phyloP scores from a whole-genome alignment of 2,329 filamentous ascomycete genomes.

The Botrytis pseudocinerea region DNA sequence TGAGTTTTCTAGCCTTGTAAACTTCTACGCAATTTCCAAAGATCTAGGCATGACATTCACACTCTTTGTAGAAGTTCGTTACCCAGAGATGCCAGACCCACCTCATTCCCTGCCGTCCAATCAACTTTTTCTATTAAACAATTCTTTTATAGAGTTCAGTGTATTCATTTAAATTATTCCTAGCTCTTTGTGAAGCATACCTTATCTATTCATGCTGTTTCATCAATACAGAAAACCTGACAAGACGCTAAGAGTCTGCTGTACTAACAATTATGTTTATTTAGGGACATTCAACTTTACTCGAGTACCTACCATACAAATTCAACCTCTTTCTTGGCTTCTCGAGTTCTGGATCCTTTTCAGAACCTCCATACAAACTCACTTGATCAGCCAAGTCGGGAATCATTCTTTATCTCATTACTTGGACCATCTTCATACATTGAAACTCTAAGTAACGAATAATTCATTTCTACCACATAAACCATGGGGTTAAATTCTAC shows the following conservation, averaged over 20 bases:
- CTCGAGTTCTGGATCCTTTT: neutral
- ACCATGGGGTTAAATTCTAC: neutral
- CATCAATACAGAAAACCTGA: neutral
- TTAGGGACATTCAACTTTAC: neutral
- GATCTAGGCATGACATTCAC: neutral
- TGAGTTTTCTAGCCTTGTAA: neutral
- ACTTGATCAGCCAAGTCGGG: neutral
- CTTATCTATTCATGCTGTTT: neutral
- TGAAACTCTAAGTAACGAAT: neutral
- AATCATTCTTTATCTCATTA: neutral
- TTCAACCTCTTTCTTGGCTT: neutral
- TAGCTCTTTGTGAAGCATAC: neutral
- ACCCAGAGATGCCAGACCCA: neutral
- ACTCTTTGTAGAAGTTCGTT: fast-evolving
- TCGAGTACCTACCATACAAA: fast-evolving
- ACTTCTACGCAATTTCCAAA: neutral
- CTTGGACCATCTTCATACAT: neutral
- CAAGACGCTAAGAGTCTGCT: neutral
- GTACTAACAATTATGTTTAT: neutral
- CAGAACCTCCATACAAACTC: neutral
- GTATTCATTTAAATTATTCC: neutral
- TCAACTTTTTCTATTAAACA: neutral
- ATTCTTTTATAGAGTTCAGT: neutral
- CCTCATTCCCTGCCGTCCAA: neutral
- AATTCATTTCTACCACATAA: no score